These are phyloP conservation scores for Aspergillus vadensis DNA, from an alignment of 2,329 filamentous ascomycete species.

Conservation along the genomic window DNA sequence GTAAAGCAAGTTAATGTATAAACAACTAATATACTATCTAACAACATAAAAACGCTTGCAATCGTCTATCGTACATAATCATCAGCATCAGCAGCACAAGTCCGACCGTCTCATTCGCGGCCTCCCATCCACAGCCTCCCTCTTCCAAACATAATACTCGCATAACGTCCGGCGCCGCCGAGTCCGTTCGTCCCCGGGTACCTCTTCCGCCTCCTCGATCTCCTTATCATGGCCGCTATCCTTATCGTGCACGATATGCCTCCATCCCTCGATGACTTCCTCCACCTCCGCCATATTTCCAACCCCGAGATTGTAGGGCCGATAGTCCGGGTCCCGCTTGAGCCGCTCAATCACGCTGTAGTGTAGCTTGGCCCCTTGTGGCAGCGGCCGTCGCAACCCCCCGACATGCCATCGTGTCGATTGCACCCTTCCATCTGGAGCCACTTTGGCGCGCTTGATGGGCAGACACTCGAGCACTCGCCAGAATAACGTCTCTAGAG, in stretches of 20 bases:
- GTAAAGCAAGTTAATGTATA: too few relatives aligned
- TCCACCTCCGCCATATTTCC: conserved; percentile 13
- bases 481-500: conserved; percentile 23
- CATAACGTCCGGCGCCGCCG: not conserved
- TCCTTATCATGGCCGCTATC: conserved; percentile 1
- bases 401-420: conserved; percentile 21
- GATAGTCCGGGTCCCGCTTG: conserved; percentile 16
- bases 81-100: too few relatives aligned
- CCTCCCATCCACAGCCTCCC: too few relatives aligned
- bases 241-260: conserved; percentile 4
- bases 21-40: too few relatives aligned
- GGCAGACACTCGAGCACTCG: conserved; percentile 22
- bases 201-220: not conserved
- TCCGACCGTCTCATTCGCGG: too few relatives aligned
- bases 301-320: conserved; percentile 25
- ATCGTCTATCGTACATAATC: too few relatives aligned
- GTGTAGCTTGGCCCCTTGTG: conserved; percentile 17
- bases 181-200: not conserved
- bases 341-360: conserved; percentile 20
- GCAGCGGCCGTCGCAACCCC: conserved; percentile 19
- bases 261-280: conserved; percentile 14
- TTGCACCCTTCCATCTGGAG: conserved; percentile 16
- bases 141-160: not conserved
- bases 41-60: too few relatives aligned
- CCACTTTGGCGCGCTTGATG: conserved; percentile 18